Evolutionary conservation across 768 basidiomycete species (phyloP).

Genomic region (Candolleomyces aberdarensis): DNA sequence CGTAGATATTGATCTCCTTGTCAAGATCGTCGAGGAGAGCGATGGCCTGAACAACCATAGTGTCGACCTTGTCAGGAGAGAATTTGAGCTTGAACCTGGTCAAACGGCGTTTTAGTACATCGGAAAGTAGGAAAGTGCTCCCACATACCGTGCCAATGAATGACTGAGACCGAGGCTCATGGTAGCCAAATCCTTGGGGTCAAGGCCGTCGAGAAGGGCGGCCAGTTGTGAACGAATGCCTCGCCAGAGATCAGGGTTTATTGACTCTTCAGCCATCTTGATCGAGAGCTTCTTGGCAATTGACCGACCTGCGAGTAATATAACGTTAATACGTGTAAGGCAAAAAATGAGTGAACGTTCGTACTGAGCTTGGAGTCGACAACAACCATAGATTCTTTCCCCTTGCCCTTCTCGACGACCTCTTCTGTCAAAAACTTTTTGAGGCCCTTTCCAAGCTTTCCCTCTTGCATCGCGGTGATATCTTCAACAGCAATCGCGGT

Average conservation of each 20-base stretch:
- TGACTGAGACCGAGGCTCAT: constrained; percentile 98
- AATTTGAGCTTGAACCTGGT: constrained; percentile 97
- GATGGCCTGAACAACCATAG: constrained; percentile 99
- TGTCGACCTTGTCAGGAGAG: constrained; percentile 99
- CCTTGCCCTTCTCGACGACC: constrained; percentile 85
- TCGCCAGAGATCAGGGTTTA: constrained; percentile 79
- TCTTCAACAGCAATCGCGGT: constrained; percentile 98
- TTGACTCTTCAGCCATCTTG: constrained; percentile 65
- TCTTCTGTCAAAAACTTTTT: constrained; percentile 91
- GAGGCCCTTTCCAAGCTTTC: constrained; percentile 89
- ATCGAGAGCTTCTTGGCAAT: constrained; percentile 95
- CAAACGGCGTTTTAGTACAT: not conserved
- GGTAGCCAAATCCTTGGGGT: constrained; percentile 91
- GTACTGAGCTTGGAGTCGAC: constrained; percentile 88
- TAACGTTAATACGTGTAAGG: not conserved
- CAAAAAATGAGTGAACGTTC: constrained; percentile 22
- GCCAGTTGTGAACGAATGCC: constrained; percentile 91
- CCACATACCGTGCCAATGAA: constrained; percentile 79
- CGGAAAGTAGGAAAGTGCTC: constrained; percentile 15
- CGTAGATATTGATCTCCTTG: constrained; percentile 99
- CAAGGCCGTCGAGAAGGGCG: constrained; percentile 82
- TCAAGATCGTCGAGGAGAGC: constrained; percentile 96
- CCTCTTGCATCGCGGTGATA: constrained; percentile 86
- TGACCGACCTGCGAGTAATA: constrained; percentile 54
- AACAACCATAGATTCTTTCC: constrained; percentile 81